Conservation (phyloP, 2,329 filamentous ascomycete genomes). For the Coleophoma crateriformis region DNA sequence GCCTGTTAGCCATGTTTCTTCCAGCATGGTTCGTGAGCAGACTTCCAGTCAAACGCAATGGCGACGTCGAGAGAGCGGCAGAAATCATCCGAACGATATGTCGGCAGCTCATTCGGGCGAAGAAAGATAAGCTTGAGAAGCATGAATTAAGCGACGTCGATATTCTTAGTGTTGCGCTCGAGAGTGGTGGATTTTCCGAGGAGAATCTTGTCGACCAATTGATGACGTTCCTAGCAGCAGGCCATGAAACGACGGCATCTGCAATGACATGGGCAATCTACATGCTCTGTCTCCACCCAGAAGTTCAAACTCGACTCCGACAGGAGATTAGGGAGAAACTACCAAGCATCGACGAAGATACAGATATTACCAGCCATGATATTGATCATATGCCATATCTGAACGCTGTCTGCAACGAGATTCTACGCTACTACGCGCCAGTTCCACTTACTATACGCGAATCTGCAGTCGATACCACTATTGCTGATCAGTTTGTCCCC, state of each 20-base stretch:
- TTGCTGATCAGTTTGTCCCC: slow-evolving; percentile 59
- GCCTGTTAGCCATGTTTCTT: slow-evolving; percentile 55
- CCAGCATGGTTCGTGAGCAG: slow-evolving; percentile 53
- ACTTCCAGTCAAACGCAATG: slow-evolving; percentile 68
- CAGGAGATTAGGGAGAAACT: slow-evolving; percentile 59
- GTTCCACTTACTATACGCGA: slow-evolving; percentile 64
- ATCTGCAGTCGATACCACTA: slow-evolving; percentile 53
- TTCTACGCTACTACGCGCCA: slow-evolving; percentile 64
- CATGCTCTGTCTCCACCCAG: slow-evolving; percentile 58
- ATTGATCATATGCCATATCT: slow-evolving; percentile 75
- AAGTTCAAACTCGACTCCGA: slow-evolving; percentile 62
- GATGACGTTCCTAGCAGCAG: slow-evolving; percentile 84
- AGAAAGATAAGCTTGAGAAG: slow-evolving; percentile 51
- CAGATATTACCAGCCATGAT: slow-evolving; percentile 44
- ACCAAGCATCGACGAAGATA: slow-evolving; percentile 37
- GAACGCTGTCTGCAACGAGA: slow-evolving; percentile 69
- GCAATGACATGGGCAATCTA: slow-evolving; percentile 73
- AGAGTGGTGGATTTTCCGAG: slow-evolving; percentile 70
- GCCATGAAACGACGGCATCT: slow-evolving; percentile 74
- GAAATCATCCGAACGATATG: slow-evolving; percentile 60
- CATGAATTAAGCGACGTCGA: slow-evolving; percentile 54
- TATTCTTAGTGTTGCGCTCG: slow-evolving; percentile 75
- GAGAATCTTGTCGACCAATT: slow-evolving; percentile 81
- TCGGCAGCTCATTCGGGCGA: slow-evolving; percentile 62
- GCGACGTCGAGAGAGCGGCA: slow-evolving; percentile 51